A percentile compares a stretch with the other conserved stretches of the same genome.
Conservation (phyloP, 805 yeast genomes). For the Metschnikowia picachoensis region DNA sequence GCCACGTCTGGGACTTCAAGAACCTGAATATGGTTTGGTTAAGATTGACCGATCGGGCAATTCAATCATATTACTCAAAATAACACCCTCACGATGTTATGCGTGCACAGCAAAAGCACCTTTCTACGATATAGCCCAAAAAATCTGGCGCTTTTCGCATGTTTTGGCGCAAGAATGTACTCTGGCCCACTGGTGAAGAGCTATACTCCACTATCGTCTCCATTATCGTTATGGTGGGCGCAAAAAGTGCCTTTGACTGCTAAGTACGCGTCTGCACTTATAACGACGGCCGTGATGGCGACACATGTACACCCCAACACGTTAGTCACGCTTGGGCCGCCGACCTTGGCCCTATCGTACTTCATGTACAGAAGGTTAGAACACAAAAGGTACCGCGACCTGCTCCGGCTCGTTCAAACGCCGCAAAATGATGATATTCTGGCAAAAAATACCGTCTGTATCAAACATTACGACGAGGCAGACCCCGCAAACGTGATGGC, state of each 20-base stretch:
- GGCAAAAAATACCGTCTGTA: conserved; percentile 7
- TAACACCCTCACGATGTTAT: too few species aligned
- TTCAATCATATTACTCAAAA: too few species aligned
- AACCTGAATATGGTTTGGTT: too few species aligned
- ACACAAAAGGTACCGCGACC: conserved; percentile 12
- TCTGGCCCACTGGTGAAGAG: conserved; percentile 33
- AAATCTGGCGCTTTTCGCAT: too few species aligned
- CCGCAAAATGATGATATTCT: neutral
- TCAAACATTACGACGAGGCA: conserved; percentile 32
- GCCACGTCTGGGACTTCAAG: too few species aligned
- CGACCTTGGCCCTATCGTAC: conserved; percentile 27
- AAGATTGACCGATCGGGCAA: too few species aligned
- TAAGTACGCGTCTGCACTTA: conserved; percentile 28
- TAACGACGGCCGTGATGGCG: conserved; percentile 25
- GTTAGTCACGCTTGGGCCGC: conserved; percentile 36
- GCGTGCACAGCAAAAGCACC: too few species aligned
- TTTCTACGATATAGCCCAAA: too few species aligned
- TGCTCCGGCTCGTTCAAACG: conserved; percentile 14
- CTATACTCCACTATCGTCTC: conserved; percentile 25
- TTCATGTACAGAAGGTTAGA: conserved; percentile 19
- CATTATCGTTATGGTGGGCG: conserved; percentile 25
- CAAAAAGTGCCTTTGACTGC: conserved; percentile 22
- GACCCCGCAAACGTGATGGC: conserved; percentile 25
- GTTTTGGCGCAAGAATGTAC: neutral
- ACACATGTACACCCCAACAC: conserved; percentile 36